Evolutionary conservation across 345 rosid genomes (phyloP).

Genomic region (Schrenkiella parvula): DNA sequence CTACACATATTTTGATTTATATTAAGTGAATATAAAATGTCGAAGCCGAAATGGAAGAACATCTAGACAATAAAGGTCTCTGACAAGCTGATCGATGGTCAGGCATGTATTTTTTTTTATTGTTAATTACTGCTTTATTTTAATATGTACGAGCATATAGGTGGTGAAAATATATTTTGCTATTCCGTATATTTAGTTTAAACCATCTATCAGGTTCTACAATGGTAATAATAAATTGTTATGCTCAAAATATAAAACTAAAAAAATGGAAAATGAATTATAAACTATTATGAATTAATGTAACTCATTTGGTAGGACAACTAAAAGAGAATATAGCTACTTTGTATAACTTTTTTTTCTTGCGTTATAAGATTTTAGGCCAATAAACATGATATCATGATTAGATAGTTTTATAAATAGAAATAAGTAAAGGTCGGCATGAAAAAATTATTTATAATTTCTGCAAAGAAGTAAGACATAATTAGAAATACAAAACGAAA

Average conservation of each 20-base stretch:
- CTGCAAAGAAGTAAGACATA: neutral
- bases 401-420: neutral
- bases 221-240: neutral
- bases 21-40: neutral
- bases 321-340: neutral
- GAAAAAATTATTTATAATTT: neutral
- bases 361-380: neutral
- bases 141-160: neutral
- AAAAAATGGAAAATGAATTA: neutral
- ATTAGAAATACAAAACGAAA: constrained; percentile 2
- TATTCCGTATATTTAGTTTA: neutral
- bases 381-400: constrained; percentile 31
- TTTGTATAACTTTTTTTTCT: neutral
- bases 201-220: neutral
- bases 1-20: constrained; percentile 37
- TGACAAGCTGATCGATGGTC: neutral
- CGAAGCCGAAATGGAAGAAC: neutral
- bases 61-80: neutral
- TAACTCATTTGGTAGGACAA: neutral
- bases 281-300: neutral
- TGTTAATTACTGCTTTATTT: neutral
- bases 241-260: neutral
- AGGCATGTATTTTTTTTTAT: neutral
- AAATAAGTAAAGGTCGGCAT: constrained; percentile 10
- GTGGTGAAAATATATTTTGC: neutral